Base-by-base conservation (phyloP, 495 filamentous ascomycete genomes). In the Cairneyella variabilis region DNA sequence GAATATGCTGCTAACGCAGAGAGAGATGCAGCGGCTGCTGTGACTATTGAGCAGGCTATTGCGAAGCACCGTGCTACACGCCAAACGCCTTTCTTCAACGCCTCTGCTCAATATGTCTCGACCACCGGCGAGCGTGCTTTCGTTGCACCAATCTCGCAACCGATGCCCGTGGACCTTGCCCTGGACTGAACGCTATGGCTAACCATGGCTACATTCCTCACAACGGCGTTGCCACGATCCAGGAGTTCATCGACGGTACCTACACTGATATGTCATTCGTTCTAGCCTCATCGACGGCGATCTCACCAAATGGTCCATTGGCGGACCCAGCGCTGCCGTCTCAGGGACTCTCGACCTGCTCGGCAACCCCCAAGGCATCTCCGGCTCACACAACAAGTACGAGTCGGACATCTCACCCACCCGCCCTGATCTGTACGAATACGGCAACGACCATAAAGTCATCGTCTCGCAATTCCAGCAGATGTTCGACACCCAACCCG, bases 361-460 rank as follows among this genome's bases (percentile, higher is more conserved):
- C 3, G 43, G 55, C 23, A 14, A 9, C 10, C 55, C 55, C n/a
- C 49, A 58, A 42, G 51, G 51, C 3, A 54, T 54, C 21, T 59
- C 56, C 9, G 56, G 39, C 9, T 59, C 56, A 2, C 51, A 59
- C 25, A 80, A 76, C 60, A 76, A 77, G 27, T 76, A 76, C 57
- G 80, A 84, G 63, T 57, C 68, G 4, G 80, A 85, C 60, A 73
- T 67, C 11, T 83, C 78, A 30, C 71, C 79, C 8, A 78, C 76
- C 0, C 71, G 75, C 11, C 71, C 72, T 12, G 78, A 83, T 45
- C 68, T 76, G 14, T 80, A 78, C 48, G 57, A 72, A 56, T 56
- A 56, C 18, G 73, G 72, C 22, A 72, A 73, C 52, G 69, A 63
- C 50, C 62, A 65, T 50, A 64, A 60, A 8, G 53, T 78, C 39